A percentile compares a stretch with the other conserved stretches of the same genome.
These are phyloP conservation scores for Logfia minima DNA, from an alignment of 129 eudicot genomes.

Conservation along the genomic window DNA sequence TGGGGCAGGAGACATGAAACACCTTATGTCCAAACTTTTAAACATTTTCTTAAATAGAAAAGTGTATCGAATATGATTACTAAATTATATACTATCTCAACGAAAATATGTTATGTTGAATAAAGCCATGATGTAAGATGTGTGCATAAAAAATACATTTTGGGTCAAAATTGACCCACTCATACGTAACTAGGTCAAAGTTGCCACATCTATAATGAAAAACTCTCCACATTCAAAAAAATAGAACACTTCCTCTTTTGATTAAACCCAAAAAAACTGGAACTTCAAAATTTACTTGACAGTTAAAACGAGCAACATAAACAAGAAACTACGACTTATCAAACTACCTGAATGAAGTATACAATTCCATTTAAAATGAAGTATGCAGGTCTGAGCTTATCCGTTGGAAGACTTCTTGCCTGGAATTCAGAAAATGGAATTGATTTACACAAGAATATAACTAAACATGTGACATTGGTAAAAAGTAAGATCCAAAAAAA, in stretches of 20 bases:
- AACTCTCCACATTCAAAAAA: not conserved
- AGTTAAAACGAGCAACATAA: not conserved
- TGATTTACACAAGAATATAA: too few species aligned
- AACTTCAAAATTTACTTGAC: not conserved
- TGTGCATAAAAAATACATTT: not conserved
- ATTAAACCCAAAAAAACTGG: not conserved
- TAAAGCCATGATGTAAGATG: not conserved
- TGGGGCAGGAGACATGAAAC: not conserved
- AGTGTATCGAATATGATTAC: not conserved
- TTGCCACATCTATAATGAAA: not conserved
- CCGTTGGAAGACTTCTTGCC: conserved; percentile 77
- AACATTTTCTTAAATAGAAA: too few species aligned
- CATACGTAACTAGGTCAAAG: not conserved
- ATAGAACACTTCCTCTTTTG: not conserved
- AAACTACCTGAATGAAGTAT: conserved; percentile 57
- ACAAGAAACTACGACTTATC: not conserved
- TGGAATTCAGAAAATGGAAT: conserved; percentile 29
- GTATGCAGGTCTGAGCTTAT: conserved; percentile 60
- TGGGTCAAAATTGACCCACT: not conserved
- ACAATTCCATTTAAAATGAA: conserved; percentile 48
- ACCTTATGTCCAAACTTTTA: not conserved
- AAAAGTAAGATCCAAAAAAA: not conserved
- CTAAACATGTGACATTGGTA: not conserved
- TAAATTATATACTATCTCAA: not conserved
- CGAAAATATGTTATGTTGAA: not conserved